These are phyloP conservation scores for Tricholoma furcatifolium DNA, from an alignment of 768 basidiomycete species.

Conservation along the genomic window DNA sequence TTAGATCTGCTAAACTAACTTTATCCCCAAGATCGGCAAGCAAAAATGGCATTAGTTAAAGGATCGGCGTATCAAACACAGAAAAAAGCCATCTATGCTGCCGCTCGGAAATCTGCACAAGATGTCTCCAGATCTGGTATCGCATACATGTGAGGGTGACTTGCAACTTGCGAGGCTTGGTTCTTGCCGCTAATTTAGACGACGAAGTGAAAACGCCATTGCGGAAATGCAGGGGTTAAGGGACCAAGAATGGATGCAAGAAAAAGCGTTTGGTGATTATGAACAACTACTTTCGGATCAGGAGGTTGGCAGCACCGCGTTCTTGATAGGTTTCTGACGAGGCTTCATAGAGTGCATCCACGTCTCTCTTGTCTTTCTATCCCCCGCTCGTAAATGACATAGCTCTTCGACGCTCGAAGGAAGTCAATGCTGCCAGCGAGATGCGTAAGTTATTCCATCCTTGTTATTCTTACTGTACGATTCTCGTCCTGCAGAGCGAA, in stretches of 20 bases:
- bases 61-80: conserved; percentile 27
- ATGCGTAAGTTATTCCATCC: conserved; percentile 29
- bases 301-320: conserved; percentile 20
- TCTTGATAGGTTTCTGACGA: not conserved
- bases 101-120: conserved; percentile 30
- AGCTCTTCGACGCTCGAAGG: conserved; percentile 30
- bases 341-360: conserved; percentile 19
- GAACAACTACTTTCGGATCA: conserved; percentile 20
- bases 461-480: not conserved
- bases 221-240: conserved; percentile 24
- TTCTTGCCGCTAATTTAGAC: not conserved
- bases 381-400: conserved; percentile 29
- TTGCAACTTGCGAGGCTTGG: not conserved
- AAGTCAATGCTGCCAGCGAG: conserved; percentile 34
- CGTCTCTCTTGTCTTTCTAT: conserved; percentile 24
- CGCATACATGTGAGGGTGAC: conserved; percentile 28
- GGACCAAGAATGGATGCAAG: conserved; percentile 25
- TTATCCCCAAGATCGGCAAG: conserved; percentile 17
- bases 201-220: conserved; percentile 31
- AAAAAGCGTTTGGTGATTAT: conserved; percentile 26
- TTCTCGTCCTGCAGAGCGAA: conserved; percentile 22
- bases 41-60: conserved; percentile 24
- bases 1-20: not conserved
- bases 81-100: conserved; percentile 32
- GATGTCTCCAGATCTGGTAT: conserved; percentile 27